phyloP scores from a whole-genome alignment of 176 grass and related monocot species.

The Oryza rufipogon region DNA sequence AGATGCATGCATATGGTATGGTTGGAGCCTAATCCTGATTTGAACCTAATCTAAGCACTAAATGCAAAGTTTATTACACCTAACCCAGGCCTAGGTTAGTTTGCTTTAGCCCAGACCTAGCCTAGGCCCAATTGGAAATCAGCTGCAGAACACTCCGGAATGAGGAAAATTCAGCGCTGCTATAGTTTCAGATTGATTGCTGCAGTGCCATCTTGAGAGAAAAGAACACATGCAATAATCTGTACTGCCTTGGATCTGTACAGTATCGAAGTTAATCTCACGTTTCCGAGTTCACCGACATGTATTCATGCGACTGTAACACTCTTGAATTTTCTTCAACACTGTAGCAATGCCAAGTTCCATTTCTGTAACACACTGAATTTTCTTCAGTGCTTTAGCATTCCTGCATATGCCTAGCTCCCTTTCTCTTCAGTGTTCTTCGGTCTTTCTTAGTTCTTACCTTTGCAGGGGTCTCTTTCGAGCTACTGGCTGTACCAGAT shows the following conservation, averaged over 20 bases:
- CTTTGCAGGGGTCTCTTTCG: background rate
- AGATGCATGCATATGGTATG: constrained; percentile 12
- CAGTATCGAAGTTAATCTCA: background rate
- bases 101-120: background rate
- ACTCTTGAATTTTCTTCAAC: background rate
- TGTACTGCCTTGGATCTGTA: background rate
- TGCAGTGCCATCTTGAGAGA: background rate
- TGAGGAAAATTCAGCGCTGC: constrained; percentile 7
- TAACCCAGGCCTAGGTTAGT: background rate
- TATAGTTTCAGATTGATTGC: background rate
- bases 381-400: background rate
- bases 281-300: background rate
- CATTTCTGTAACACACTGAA: background rate
- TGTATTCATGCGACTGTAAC: background rate
- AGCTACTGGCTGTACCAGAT: background rate
- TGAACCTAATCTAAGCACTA: background rate
- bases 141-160: background rate
- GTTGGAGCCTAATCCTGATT: background rate
- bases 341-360: background rate
- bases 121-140: background rate
- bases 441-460: background rate
- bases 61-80: constrained; percentile 7
- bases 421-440: background rate
- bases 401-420: background rate
- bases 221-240: background rate